Base-by-base conservation (phyloP, 2,329 filamentous ascomycete genomes). In the Fusarium sp. region DNA sequence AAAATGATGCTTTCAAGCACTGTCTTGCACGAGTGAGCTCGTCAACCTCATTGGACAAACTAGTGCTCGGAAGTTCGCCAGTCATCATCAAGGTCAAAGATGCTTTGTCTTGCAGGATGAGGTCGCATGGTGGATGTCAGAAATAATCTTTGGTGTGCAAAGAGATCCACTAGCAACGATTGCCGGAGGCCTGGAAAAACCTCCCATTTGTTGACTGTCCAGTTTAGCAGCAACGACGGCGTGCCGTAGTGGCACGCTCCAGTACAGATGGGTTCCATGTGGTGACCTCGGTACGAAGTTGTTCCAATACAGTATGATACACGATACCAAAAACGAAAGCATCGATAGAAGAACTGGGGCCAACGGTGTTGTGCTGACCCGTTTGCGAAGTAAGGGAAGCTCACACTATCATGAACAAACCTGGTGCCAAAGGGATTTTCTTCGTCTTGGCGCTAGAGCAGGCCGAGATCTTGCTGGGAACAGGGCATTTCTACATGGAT, bases 121-220 rank as follows among this genome's bases (percentile, higher is more conserved):
- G 48, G 59, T 47, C 49, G 52, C 55, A 65, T 61, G 51, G 57
- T 58, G 67, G 66, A 71, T 72, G 72, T 70, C 67, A 56, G 63
- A 71, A 74, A 70, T 72, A 66, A 74, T 76, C 66, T 72, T 72
- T 76, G 74, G 69, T 69, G 64, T 71, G 66, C 58, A 49, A 49
- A 56, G 55, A 52, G 66, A 62, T 71, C 72, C 69, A 74, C 69
- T 58, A 66, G 59, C 63, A 67, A 59, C 58, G 54, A 63, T 61
- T 58, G 39, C 67, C 73, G 73, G 66, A 73, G 57, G 69, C 59
- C 64, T 75, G 74, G 74, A 66, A 75, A 69, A 74, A 50, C 60
- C 67, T 70, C 74, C 66, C 55, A 75, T 75, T 76, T 73, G 74
- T 55, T 65, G 23, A 51, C 49, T 62, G 47, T 27, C 61, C 52